Conservation (phyloP, 805 yeast species). For the Starmerella sirachaensis region DNA sequence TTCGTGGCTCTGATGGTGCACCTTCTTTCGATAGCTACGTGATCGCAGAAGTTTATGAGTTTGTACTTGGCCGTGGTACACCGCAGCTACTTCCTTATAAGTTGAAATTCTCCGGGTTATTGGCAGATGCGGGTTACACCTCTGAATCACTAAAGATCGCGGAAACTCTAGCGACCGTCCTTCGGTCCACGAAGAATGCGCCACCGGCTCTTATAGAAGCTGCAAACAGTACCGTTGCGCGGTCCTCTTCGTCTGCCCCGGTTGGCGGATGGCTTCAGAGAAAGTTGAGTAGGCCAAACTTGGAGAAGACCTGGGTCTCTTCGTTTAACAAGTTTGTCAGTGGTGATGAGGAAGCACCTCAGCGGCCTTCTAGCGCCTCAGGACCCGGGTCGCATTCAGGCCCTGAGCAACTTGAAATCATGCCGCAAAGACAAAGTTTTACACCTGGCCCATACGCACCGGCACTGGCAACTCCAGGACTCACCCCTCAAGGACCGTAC, state of each 20-base stretch:
- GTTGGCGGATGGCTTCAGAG: constrained; percentile 61
- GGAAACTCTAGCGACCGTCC: constrained; percentile 15
- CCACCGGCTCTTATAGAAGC: constrained; percentile 33
- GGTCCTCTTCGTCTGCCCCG: constrained; percentile 23
- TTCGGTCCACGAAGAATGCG: constrained; percentile 10
- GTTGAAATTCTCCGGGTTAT: constrained; percentile 51
- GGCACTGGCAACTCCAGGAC: background rate
- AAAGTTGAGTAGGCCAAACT: constrained; percentile 35
- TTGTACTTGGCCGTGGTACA: constrained; percentile 26
- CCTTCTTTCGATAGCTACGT: constrained; percentile 34
- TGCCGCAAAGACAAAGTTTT: constrained; percentile 11
- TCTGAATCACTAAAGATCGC: constrained; percentile 39
- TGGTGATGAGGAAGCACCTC: constrained; percentile 51
- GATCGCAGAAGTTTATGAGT: constrained; percentile 64
- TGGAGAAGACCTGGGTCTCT: constrained; percentile 82
- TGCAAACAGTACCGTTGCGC: constrained; percentile 30
- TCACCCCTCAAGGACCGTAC: too few species aligned
- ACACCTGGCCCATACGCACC: constrained; percentile 15
- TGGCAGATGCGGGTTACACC: constrained; percentile 55
- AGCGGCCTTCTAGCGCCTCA: background rate
- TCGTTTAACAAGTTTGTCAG: constrained; percentile 68
- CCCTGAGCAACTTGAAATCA: background rate
- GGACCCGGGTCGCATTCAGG: background rate
- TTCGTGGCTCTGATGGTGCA: constrained; percentile 16
- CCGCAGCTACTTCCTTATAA: constrained; percentile 47